Conservation (phyloP, 2,329 filamentous ascomycete genomes). For the Paecilomyces formosus region DNA sequence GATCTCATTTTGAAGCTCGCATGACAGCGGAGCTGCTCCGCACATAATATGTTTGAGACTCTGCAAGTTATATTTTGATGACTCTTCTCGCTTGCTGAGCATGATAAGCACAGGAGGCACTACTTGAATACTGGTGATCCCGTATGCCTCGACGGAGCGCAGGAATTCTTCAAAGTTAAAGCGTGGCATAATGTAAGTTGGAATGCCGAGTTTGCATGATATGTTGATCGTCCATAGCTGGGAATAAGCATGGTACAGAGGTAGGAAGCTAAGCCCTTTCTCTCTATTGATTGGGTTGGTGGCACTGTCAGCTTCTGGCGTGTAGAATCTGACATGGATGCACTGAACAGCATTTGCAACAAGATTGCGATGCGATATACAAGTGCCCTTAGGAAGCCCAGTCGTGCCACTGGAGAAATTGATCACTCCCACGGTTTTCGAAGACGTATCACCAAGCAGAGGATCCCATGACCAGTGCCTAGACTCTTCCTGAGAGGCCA, state of each 20-base stretch:
- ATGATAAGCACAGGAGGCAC: slow-evolving; percentile 71
- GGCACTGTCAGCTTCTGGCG: slow-evolving; percentile 44
- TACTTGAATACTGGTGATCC: slow-evolving; percentile 58
- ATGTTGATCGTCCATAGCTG: slow-evolving; percentile 50
- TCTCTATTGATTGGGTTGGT: slow-evolving; percentile 43
- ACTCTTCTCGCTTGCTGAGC: slow-evolving; percentile 63
- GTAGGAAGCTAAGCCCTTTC: slow-evolving; percentile 59
- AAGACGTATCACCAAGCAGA: slow-evolving; percentile 8
- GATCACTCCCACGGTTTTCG: slow-evolving; percentile 51
- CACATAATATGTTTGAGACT: slow-evolving; percentile 53
- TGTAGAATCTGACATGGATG: too few relatives aligned
- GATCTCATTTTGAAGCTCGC: slow-evolving; percentile 40
- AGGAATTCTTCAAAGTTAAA: slow-evolving; percentile 72
- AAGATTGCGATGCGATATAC: slow-evolving; percentile 71
- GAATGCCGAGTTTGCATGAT: slow-evolving; percentile 51
- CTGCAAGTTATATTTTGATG: slow-evolving; percentile 60
- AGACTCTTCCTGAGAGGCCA: slow-evolving; percentile 4
- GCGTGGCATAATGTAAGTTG: slow-evolving; percentile 69
- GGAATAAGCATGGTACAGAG: slow-evolving; percentile 67
- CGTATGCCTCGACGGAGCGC: slow-evolving; percentile 57
- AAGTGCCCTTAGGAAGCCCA: slow-evolving; percentile 75
- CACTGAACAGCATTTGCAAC: slow-evolving; percentile 53
- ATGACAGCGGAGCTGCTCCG: slow-evolving; percentile 64
- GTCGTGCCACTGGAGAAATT: slow-evolving; percentile 74
- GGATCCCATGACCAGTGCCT: slow-evolving; percentile 23